Evolutionary conservation across 345 rosid species (phyloP).

Genomic region (Trapa bicornis): DNA sequence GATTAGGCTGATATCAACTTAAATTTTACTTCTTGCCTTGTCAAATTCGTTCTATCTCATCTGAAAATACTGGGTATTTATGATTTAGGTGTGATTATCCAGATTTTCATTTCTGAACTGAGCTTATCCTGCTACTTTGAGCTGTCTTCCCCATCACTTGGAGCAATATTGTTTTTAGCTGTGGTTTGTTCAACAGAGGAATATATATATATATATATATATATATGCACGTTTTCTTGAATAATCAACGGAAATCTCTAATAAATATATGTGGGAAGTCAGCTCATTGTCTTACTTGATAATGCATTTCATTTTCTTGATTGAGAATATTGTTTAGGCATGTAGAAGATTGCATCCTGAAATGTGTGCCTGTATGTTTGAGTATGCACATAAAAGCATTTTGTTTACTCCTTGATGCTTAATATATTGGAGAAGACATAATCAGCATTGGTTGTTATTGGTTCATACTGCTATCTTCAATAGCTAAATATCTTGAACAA

Average conservation of each 20-base stretch:
- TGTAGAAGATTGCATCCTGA: not conserved
- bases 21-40: not conserved
- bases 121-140: not conserved
- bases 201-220: not conserved
- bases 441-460: not conserved
- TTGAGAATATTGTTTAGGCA: not conserved
- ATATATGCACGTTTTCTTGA: not conserved
- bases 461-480: not conserved
- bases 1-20: not conserved
- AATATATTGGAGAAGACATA: not conserved
- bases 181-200: not conserved
- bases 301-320: not conserved
- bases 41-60: not conserved
- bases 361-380: not conserved
- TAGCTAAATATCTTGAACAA: not conserved
- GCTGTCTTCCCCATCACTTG: not conserved
- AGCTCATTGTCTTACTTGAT: not conserved
- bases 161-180: not conserved
- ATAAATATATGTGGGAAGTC: not conserved
- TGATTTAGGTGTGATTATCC: not conserved
- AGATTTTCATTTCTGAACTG: not conserved
- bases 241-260: not conserved
- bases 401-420: not conserved
- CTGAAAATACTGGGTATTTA: not conserved
- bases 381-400: not conserved